A percentile compares a stretch with the other conserved stretches of the same genome.
These are phyloP conservation scores for Tetrapisispora phaffii DNA, from an alignment of 805 yeast species.

Conservation along the genomic window DNA sequence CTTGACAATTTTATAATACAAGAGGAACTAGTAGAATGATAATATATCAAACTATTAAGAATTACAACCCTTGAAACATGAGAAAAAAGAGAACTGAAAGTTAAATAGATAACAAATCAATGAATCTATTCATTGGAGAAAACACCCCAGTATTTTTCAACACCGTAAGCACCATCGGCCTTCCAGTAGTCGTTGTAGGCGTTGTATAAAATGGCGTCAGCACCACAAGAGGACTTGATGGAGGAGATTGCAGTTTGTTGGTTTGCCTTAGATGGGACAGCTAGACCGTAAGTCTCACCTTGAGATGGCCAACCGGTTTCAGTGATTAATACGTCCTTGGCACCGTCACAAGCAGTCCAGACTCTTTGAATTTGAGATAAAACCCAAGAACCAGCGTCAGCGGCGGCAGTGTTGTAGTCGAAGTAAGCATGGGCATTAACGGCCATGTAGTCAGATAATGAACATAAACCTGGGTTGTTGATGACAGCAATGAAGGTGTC, in stretches of 20 bases:
- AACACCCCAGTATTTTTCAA: conserved; percentile 87
- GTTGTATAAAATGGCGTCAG: conserved; percentile 62
- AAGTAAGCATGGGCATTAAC: conserved; percentile 97
- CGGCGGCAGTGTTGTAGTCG: conserved; percentile 73
- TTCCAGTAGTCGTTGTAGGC: conserved; percentile 89
- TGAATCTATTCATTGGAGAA: conserved; percentile 9
- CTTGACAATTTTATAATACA: background rate
- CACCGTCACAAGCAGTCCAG: conserved; percentile 68
- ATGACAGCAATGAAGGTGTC: conserved; percentile 94
- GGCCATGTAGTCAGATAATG: conserved; percentile 83
- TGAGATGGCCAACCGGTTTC: conserved; percentile 97
- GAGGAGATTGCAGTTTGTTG: conserved; percentile 66
- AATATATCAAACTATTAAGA: background rate
- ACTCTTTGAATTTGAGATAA: conserved; percentile 85
- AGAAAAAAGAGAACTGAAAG: background rate
- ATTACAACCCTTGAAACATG: background rate
- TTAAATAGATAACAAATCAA: background rate
- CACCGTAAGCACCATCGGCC: conserved; percentile 58
- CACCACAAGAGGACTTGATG: conserved; percentile 54
- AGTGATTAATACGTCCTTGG: conserved; percentile 64
- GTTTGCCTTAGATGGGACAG: conserved; percentile 70
- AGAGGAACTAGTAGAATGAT: background rate
- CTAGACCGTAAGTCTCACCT: conserved; percentile 72
- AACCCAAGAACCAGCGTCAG: conserved; percentile 84
- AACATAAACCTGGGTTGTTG: conserved; percentile 90